phyloP scores from a whole-genome alignment of 139 green algal species.

The Chlamydomonas eustigma region DNA sequence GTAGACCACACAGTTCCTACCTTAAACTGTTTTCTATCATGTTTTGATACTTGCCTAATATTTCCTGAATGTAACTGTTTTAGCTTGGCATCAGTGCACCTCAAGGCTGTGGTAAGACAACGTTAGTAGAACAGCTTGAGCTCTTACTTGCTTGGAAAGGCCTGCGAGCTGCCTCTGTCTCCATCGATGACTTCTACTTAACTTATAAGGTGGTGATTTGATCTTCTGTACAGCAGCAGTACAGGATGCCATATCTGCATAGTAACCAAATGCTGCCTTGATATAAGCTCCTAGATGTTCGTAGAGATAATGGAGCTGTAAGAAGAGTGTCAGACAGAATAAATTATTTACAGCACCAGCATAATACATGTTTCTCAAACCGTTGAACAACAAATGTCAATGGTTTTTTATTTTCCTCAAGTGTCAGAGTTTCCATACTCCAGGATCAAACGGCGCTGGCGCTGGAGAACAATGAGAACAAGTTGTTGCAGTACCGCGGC shows the following conservation, averaged over 20 bases:
- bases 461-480: conserved; percentile 24
- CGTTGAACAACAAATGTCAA: no score
- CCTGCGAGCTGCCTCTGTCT: conserved; percentile 68
- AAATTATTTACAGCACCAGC: no score
- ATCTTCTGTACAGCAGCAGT: no score
- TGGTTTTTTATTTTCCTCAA: no score
- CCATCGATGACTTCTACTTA: conserved; percentile 98
- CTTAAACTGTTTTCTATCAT: conserved; percentile 1
- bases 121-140: conserved; percentile 86
- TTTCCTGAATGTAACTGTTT: no score
- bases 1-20: background rate
- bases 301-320: no score
- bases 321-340: no score
- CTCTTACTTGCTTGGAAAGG: conserved; percentile 65
- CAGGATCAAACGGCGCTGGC: conserved; percentile 29
- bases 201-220: conserved; percentile 49
- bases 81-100: conserved; percentile 87
- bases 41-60: background rate
- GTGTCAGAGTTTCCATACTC: no score
- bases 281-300: no score
- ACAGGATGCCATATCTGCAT: no score
- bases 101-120: conserved; percentile 96
- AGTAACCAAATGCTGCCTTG: no score
- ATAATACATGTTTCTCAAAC: no score
- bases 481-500: conserved; percentile 74